phyloP scores from a whole-genome alignment of 305 asterid genomes.

The Ilex paraguariensis region DNA sequence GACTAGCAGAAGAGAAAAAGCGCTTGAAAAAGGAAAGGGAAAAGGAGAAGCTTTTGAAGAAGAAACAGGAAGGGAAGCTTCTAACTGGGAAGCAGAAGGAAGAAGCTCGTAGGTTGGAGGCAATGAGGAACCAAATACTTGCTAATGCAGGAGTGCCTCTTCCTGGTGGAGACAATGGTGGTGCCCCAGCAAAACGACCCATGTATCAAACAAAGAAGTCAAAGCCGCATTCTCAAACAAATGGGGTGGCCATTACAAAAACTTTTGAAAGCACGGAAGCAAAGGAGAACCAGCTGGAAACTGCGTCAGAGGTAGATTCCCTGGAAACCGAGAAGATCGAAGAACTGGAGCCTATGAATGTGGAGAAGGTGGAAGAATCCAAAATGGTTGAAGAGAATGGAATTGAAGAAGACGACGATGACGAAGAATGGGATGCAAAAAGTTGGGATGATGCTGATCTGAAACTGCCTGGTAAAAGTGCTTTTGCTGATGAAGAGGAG shows the following conservation, averaged over 20 bases:
- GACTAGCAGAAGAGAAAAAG: constrained; percentile 77
- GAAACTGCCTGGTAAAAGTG: constrained; percentile 80
- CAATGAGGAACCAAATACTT: constrained; percentile 83
- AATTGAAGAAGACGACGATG: constrained; percentile 60
- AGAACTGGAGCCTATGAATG: constrained; percentile 37
- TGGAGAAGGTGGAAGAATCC: constrained; percentile 32
- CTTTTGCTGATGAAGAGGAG: constrained; percentile 85
- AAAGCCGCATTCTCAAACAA: constrained; percentile 62
- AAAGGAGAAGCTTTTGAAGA: constrained; percentile 75
- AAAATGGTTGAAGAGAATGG: constrained; percentile 57
- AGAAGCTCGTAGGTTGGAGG: constrained; percentile 87
- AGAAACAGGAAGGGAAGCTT: constrained; percentile 83
- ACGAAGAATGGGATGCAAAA: constrained; percentile 98
- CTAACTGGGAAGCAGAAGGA: constrained; percentile 90
- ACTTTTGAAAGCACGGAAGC: constrained; percentile 37
- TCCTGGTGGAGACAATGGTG: constrained; percentile 47
- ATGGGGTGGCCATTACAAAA: constrained; percentile 49
- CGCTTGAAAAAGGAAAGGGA: constrained; percentile 90
- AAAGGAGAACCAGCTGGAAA: constrained; percentile 38
- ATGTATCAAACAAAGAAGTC: constrained; percentile 74
- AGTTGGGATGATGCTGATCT: constrained; percentile 97
- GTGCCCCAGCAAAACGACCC: constrained; percentile 57
- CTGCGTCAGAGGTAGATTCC: constrained; percentile 30
- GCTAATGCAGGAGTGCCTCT: constrained; percentile 55
- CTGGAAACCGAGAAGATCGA: constrained; percentile 45